These are phyloP conservation scores for Licmophora abbreviata DNA, from an alignment of 108 stramenopile species.

Conservation along the genomic window DNA sequence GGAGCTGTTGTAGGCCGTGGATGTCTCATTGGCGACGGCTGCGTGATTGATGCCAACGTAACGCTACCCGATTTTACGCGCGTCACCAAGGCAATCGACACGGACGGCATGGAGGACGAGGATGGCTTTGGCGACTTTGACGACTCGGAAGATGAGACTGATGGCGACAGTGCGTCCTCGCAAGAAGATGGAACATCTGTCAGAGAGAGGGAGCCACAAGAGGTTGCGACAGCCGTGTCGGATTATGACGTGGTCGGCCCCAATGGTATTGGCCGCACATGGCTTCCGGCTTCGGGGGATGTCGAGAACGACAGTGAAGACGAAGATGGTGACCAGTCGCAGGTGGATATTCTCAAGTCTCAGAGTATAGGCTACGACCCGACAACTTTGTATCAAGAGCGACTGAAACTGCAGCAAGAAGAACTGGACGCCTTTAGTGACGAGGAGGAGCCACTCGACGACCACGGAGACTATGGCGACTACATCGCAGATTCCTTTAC, in stretches of 20 bases:
- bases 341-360: conserved; percentile 31
- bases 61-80: conserved; percentile 78
- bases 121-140: conserved; percentile 28
- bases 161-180: conserved; percentile 13
- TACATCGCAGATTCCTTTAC: conserved; percentile 26
- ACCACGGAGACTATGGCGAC: conserved; percentile 29
- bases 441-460: too few relatives aligned
- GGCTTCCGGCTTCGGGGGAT: conserved; percentile 41
- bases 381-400: conserved; percentile 31
- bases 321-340: conserved; percentile 28
- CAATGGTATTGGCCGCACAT: conserved; percentile 58
- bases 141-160: conserved; percentile 11
- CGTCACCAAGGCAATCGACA: conserved; percentile 60
- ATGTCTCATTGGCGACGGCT: conserved; percentile 84
- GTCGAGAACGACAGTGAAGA: conserved; percentile 36
- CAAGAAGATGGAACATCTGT: background rate
- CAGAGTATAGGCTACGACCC: conserved; percentile 73
- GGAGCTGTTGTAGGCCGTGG: conserved; percentile 73
- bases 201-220: conserved; percentile 17
- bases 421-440: conserved; percentile 56
- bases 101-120: conserved; percentile 48
- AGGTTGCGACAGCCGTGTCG: conserved; percentile 13
- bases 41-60: conserved; percentile 76
- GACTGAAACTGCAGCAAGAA: conserved; percentile 49
- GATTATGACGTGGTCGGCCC: conserved; percentile 47